Percentiles rank a stretch among this genome's conserved stretches.
These are phyloP conservation scores for Suhomyces taliae DNA, from an alignment of 1,139 yeast genomes.

Conservation along the genomic window DNA sequence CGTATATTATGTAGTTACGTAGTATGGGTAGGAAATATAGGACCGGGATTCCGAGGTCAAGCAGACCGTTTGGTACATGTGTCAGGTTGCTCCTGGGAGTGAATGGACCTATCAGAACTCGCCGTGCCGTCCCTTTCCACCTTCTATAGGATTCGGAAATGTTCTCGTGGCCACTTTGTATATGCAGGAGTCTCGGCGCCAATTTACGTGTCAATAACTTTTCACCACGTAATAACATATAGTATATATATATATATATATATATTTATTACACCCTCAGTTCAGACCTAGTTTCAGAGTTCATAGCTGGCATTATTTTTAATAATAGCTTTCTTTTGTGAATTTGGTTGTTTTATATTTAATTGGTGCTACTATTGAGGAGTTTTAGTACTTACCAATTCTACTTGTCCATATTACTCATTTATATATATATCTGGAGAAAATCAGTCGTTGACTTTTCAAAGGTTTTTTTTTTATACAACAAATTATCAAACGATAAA, in stretches of 20 bases:
- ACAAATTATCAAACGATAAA: background rate
- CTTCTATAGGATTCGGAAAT: slow-evolving; percentile 5
- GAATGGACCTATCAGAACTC: too few species aligned
- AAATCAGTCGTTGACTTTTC: background rate
- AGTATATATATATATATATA: too few species aligned
- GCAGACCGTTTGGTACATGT: too few species aligned
- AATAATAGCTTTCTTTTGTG: slow-evolving; percentile 1
- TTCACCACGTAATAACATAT: background rate
- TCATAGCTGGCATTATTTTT: slow-evolving; percentile 2
- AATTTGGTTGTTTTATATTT: background rate
- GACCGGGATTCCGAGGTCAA: too few species aligned
- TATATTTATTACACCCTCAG: slow-evolving; percentile 1
- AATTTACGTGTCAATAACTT: slow-evolving; percentile 13
- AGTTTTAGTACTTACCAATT: too few species aligned
- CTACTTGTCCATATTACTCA: too few species aligned
- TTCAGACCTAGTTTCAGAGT: background rate
- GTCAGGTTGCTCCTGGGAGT: too few species aligned
- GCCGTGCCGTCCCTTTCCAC: background rate
- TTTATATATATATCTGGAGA: too few species aligned
- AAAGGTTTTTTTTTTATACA: too few species aligned
- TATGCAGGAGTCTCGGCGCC: slow-evolving; percentile 7
- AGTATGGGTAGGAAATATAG: too few species aligned
- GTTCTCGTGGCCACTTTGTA: slow-evolving; percentile 10
- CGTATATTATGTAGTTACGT: too few species aligned
- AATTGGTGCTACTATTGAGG: background rate